A percentile compares a stretch with the other conserved stretches of the same genome.
phyloP scores from a whole-genome alignment of 2,329 filamentous ascomycete genomes.

The Aspergillus sp. region DNA sequence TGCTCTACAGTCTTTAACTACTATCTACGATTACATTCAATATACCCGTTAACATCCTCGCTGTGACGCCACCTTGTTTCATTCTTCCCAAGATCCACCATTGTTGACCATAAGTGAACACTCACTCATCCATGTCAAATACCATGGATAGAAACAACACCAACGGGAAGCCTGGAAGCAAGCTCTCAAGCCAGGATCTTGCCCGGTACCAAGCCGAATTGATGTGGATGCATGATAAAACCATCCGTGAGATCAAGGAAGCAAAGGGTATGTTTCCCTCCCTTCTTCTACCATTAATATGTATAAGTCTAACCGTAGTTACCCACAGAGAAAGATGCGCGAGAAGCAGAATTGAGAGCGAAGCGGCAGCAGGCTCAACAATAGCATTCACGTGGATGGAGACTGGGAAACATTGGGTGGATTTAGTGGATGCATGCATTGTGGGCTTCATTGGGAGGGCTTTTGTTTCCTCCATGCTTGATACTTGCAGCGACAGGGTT shows the following conservation, averaged over 20 bases:
- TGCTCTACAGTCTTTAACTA: neutral
- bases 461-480: neutral
- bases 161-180: neutral
- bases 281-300: neutral
- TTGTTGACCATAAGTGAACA: neutral
- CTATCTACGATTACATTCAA: neutral
- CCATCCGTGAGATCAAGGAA: conserved; percentile 17
- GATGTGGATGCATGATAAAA: conserved; percentile 18
- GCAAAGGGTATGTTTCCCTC: conserved; percentile 8
- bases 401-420: neutral
- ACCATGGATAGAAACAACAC: conserved; percentile 3
- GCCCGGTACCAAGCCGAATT: conserved; percentile 17
- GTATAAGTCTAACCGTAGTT: neutral
- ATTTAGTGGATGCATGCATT: neutral
- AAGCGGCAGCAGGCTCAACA: neutral
- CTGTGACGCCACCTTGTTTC: neutral
- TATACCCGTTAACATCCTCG: neutral
- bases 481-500: neutral
- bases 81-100: neutral
- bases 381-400: neutral
- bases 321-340: neutral
- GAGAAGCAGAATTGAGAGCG: neutral
- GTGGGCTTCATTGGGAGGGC: neutral
- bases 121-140: neutral
- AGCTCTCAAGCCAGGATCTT: conserved; percentile 1